Conservation (phyloP, 768 basidiomycete species). For the Udeniomyces megalosporus region DNA sequence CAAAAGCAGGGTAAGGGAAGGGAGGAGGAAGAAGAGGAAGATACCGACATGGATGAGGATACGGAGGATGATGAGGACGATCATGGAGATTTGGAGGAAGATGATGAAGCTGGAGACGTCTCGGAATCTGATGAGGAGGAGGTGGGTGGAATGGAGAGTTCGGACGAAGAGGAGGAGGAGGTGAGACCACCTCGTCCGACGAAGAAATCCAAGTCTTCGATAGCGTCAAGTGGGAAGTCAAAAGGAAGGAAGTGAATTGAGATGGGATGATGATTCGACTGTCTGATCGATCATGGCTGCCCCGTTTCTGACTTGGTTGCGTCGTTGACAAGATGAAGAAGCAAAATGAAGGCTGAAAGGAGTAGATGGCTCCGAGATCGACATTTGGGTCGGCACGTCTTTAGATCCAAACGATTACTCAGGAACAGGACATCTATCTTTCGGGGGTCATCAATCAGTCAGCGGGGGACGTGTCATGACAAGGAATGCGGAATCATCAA, state of each 20-base stretch:
- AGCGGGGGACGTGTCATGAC: no score
- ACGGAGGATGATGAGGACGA: conserved; percentile 3
- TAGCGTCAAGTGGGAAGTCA: not conserved
- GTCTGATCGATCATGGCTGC: no score
- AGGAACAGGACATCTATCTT: no score
- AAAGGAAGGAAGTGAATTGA: not conserved
- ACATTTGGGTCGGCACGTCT: no score
- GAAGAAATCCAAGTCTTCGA: no score
- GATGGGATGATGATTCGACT: not conserved
- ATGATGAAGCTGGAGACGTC: conserved; percentile 1
- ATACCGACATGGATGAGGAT: not conserved
- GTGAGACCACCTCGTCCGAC: not conserved
- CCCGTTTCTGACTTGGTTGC: no score
- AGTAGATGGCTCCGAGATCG: no score
- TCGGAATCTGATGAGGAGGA: not conserved
- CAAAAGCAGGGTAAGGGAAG: not conserved
- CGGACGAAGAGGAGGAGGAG: conserved; percentile 1
- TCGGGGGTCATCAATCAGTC: no score
- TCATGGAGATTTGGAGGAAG: not conserved
- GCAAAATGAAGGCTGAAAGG: no score
- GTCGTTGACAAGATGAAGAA: no score
- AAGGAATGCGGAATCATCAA: no score
- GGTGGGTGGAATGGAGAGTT: not conserved
- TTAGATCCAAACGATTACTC: no score
- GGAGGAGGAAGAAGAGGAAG: not conserved